Conservation (phyloP, 371 early-diverging fungal genomes). For the Ordospora colligata region DNA sequence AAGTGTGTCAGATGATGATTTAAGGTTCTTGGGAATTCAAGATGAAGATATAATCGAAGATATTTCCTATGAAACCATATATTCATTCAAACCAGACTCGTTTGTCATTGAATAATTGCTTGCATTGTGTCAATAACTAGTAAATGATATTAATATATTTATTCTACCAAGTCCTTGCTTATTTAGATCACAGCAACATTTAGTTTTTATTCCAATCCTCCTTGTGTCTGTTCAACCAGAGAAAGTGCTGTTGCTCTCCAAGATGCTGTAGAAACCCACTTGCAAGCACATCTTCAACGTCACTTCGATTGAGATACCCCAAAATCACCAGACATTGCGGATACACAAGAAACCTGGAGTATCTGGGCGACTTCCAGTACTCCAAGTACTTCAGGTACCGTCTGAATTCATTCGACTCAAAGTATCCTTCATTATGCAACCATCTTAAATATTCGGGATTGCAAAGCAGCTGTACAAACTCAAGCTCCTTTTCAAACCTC, state of each 20-base stretch:
- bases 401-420: constrained; percentile 50
- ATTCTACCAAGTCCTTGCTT: too few species aligned
- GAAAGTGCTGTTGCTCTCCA: constrained; percentile 20
- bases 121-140: neutral
- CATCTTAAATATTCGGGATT: constrained; percentile 60
- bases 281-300: constrained; percentile 28
- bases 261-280: constrained; percentile 27
- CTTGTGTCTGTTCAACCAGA: constrained; percentile 20
- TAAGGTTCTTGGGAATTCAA: neutral
- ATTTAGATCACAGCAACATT: neutral
- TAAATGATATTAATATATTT: neutral
- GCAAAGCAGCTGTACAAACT: constrained; percentile 61
- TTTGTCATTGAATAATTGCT: neutral
- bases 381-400: constrained; percentile 52
- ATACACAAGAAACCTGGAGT: constrained; percentile 53
- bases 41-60: constrained; percentile 6
- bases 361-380: constrained; percentile 55
- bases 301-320: constrained; percentile 41
- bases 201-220: constrained; percentile 6
- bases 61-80: constrained; percentile 13
- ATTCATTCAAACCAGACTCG: neutral
- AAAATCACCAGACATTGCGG: constrained; percentile 59
- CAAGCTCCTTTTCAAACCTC: constrained; percentile 58
- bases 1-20: neutral
- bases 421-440: constrained; percentile 56